Base-by-base conservation (phyloP, 1,139 yeast species). In the Candida mesenterica region DNA sequence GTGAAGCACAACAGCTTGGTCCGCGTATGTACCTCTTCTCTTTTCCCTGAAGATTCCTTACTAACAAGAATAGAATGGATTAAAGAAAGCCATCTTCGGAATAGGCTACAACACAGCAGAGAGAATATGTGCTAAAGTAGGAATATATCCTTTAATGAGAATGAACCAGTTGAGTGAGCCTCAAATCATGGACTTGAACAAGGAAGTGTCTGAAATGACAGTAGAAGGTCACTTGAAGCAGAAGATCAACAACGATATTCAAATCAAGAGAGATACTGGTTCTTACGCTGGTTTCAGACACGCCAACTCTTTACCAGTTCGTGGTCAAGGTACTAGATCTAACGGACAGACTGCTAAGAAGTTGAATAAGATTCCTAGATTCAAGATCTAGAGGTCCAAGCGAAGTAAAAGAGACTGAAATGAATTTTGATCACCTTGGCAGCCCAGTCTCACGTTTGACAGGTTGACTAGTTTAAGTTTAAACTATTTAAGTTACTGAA, bases 111-210 rank as follows among this genome's bases (percentile, higher is more conserved):
- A 68, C 37, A 79, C 86, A n/a, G 92, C 97, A 2, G 78, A 77
- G 44, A 69, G 72, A 52, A 69, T 94, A 37, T 88, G 97, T 60
- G 82, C 97, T 30, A 86, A 80, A 56, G 78, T 92, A 17, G 96
- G 96, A 7, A 75, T 92, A 39, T 92, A 90, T 55, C 97, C 97
- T 27, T 73, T 77, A 57, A 89, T 90, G 95, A 79, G 95, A 62
- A 84, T 92, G 87, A 92, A 87, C 58, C 95, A 92, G 61, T 75
- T 92, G 31, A 71, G 84, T 20, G 98, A 92, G 61, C 87, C 90
- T 31, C 95, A 89, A 52, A 75, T 89, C 33, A 75, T 92, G 75
- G 79, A 86, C 28, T 72, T 92, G 30, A 84, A 96, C 33, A 90
- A 89, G 59, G 97, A 92, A 55, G 70, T 92, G 34, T 79, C 95